A percentile compares a stretch with the other conserved stretches of the same genome.
These are phyloP conservation scores for Xylaria scruposa DNA, from an alignment of 495 filamentous ascomycete genomes.

Conservation along the genomic window DNA sequence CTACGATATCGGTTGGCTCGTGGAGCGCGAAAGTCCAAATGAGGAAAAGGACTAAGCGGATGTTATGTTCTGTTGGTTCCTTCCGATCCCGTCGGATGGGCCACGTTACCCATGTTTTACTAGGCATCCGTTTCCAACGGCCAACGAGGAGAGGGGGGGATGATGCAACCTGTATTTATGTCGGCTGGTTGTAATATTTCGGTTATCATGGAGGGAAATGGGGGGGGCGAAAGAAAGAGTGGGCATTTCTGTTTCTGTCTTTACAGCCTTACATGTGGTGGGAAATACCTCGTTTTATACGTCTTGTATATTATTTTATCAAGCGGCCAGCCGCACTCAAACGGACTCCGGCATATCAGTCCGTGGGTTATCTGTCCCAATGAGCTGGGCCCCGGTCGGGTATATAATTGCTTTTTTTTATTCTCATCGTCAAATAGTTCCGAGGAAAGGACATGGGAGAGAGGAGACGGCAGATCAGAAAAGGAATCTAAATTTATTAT, in stretches of 20 bases:
- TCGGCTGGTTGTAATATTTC: conserved; percentile 11
- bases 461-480: not conserved
- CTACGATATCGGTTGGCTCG: conserved; percentile 32
- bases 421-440: not conserved
- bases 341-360: not conserved
- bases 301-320: conserved; percentile 44
- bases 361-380: not conserved
- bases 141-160: not conserved
- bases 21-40: conserved; percentile 41
- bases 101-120: conserved; percentile 37
- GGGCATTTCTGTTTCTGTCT: not conserved
- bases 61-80: conserved; percentile 31
- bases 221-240: not conserved
- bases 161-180: conserved; percentile 23
- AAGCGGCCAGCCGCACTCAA: conserved; percentile 14
- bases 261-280: not conserved
- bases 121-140: conserved; percentile 1
- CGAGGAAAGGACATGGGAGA: not conserved
- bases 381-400: not conserved
- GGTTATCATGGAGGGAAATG: conserved; percentile 10
- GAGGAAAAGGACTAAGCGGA: conserved; percentile 34
- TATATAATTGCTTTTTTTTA: conserved; percentile 18
- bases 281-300: conserved; percentile 27
- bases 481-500: conserved; percentile 17
- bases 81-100: conserved; percentile 33